Percentiles rank a stretch among this genome's conserved stretches.
Evolutionary conservation across 2,329 filamentous ascomycete species (phyloP).

Genomic region (Ophiostoma fasciatum): DNA sequence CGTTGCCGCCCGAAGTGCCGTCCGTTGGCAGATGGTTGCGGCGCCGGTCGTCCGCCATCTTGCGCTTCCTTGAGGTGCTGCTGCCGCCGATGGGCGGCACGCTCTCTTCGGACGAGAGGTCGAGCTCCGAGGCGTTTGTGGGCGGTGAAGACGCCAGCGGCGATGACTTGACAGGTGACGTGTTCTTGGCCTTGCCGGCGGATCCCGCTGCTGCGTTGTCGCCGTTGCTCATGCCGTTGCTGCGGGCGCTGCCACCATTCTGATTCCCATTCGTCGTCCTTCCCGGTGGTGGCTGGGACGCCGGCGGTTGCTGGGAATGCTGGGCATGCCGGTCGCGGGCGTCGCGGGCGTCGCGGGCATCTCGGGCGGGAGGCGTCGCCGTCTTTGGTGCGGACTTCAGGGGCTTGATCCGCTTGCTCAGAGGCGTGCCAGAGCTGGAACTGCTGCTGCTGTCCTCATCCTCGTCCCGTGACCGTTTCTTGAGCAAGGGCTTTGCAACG

Average conservation of each 20-base stretch:
- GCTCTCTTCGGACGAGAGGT: conserved; percentile 19
- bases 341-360: background rate
- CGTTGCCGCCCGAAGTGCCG: conserved; percentile 11
- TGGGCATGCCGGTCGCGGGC: background rate
- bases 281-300: background rate
- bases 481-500: conserved; percentile 23
- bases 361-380: background rate
- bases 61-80: conserved; percentile 27
- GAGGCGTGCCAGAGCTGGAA: conserved; percentile 43
- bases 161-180: conserved; percentile 47
- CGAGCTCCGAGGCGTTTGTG: conserved; percentile 49
- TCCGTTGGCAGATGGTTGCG: conserved; percentile 9
- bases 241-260: conserved; percentile 6
- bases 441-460: conserved; percentile 39
- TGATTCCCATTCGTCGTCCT: conserved; percentile 30
- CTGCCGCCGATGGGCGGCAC: conserved; percentile 15
- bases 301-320: background rate
- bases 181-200: conserved; percentile 30
- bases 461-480: conserved; percentile 35
- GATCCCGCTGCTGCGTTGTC: background rate
- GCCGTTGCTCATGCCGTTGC: background rate
- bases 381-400: conserved; percentile 11
- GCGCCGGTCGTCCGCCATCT: conserved; percentile 14
- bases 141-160: conserved; percentile 51
- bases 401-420: conserved; percentile 42